phyloP scores from a whole-genome alignment of 2,329 filamentous ascomycete genomes.

The Corniculantispora saksenae region DNA sequence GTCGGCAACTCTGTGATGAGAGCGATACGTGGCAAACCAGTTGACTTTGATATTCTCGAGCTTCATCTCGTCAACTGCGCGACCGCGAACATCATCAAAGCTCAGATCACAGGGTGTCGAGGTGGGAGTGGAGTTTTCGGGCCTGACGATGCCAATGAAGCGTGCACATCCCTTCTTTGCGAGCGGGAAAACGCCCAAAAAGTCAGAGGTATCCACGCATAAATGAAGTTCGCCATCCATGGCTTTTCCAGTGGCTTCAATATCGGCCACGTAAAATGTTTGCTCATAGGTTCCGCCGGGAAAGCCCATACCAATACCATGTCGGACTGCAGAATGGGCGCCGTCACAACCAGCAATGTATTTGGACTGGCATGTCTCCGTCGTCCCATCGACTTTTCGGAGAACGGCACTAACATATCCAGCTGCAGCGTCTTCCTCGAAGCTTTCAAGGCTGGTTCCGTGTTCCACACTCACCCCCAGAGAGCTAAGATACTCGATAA shows the following conservation, averaged over 20 bases:
- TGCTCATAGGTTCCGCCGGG: slow-evolving; percentile 17
- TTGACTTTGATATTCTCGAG: slow-evolving; percentile 1
- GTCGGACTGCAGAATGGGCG: slow-evolving; percentile 11
- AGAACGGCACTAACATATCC: not conserved
- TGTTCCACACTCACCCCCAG: slow-evolving; percentile 9
- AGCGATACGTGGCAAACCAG: slow-evolving; percentile 17
- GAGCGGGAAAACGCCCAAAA: slow-evolving; percentile 13
- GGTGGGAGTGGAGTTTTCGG: not conserved
- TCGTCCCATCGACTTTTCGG: not conserved
- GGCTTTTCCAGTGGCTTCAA: slow-evolving; percentile 14
- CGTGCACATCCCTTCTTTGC: not conserved
- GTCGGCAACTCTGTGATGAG: slow-evolving; percentile 14
- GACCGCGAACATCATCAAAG: slow-evolving; percentile 15
- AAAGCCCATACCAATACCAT: not conserved
- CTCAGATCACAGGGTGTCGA: not conserved
- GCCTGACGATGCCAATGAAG: slow-evolving; percentile 10
- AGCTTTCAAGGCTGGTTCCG: not conserved
- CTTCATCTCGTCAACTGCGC: slow-evolving; percentile 11
- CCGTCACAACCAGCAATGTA: slow-evolving; percentile 19
- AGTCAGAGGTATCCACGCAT: slow-evolving; percentile 14
- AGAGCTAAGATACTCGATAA: not conserved
- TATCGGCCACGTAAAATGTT: slow-evolving; percentile 17
- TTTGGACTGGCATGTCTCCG: not conserved
- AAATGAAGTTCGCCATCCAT: slow-evolving; percentile 16
- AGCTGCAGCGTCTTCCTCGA: not conserved